Conservation (phyloP, 352 stramenopile species). For the Globisporangium nagaii region DNA sequence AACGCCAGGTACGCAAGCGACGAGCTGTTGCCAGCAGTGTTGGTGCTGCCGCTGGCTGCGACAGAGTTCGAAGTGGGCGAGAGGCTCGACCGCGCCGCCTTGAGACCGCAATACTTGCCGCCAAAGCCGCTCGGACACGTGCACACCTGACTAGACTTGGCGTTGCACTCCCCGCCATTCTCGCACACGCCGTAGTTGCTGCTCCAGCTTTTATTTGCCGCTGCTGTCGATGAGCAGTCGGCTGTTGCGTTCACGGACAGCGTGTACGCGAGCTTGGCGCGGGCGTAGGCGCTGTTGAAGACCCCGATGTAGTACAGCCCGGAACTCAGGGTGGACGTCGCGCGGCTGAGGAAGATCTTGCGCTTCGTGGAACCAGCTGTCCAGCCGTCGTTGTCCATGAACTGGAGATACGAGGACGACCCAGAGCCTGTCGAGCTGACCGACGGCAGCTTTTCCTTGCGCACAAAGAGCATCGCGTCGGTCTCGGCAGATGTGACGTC, state of each 20-base stretch:
- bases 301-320: conserved; percentile 74
- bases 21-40: background rate
- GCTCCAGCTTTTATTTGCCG: background rate
- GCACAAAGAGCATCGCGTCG: conserved; percentile 74
- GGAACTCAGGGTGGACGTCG: conserved; percentile 57
- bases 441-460: conserved; percentile 56
- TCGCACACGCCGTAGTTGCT: conserved; percentile 30
- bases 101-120: conserved; percentile 44
- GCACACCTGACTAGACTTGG: conserved; percentile 42
- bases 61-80: background rate
- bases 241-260: conserved; percentile 49
- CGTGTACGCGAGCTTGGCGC: conserved; percentile 33
- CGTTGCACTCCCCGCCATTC: conserved; percentile 43
- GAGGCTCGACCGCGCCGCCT: conserved; percentile 14
- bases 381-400: conserved; percentile 46
- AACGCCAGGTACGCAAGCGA: conserved; percentile 24
- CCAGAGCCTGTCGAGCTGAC: conserved; percentile 5
- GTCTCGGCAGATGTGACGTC: conserved; percentile 26
- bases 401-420: conserved; percentile 33
- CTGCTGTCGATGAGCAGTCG: conserved; percentile 25
- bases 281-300: conserved; percentile 66
- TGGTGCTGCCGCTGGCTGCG: background rate
- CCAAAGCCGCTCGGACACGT: conserved; percentile 28
- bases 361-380: conserved; percentile 25
- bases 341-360: conserved; percentile 54